These are phyloP conservation scores for Naganishia liquefaciens DNA, from an alignment of 1,284 basidiomycete species.

Conservation along the genomic window DNA sequence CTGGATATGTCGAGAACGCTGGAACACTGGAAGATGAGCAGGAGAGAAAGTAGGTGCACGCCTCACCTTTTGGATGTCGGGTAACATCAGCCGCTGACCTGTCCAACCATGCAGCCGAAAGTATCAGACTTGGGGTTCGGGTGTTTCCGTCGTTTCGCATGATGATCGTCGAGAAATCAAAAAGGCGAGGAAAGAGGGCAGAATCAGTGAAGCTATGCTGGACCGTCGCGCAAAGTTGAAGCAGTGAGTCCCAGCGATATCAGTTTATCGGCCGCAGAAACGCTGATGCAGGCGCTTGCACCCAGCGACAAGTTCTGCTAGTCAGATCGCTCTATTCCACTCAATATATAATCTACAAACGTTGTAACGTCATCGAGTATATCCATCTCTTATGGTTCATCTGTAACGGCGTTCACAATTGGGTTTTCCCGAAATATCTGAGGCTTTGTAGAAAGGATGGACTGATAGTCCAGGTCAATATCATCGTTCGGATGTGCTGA, in stretches of 20 bases:
- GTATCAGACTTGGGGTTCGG: slow-evolving; percentile 85
- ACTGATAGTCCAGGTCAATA: no score
- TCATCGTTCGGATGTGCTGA: no score
- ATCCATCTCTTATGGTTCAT: no score
- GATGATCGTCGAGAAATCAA: slow-evolving; percentile 69
- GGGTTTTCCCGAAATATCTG: no score
- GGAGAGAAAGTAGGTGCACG: slow-evolving; percentile 51
- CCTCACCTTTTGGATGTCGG: no score
- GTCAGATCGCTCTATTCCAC: neutral
- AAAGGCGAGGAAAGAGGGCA: slow-evolving; percentile 80
- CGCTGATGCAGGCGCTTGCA: neutral
- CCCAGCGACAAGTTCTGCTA: slow-evolving; percentile 22
- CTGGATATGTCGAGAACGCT: slow-evolving; percentile 61
- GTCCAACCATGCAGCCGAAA: slow-evolving; percentile 66
- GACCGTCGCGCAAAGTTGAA: slow-evolving; percentile 88
- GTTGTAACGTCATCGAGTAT: no score
- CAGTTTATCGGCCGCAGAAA: neutral
- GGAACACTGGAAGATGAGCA: slow-evolving; percentile 56
- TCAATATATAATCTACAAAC: no score
- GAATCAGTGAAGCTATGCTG: slow-evolving; percentile 80
- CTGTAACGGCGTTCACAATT: no score
- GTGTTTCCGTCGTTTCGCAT: slow-evolving; percentile 63
- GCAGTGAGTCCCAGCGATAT: slow-evolving; percentile 63
- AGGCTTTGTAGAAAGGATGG: no score
- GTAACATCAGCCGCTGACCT: no score